These are phyloP conservation scores for Geranium incanum DNA, from an alignment of 441 rosid genomes.

Conservation along the genomic window DNA sequence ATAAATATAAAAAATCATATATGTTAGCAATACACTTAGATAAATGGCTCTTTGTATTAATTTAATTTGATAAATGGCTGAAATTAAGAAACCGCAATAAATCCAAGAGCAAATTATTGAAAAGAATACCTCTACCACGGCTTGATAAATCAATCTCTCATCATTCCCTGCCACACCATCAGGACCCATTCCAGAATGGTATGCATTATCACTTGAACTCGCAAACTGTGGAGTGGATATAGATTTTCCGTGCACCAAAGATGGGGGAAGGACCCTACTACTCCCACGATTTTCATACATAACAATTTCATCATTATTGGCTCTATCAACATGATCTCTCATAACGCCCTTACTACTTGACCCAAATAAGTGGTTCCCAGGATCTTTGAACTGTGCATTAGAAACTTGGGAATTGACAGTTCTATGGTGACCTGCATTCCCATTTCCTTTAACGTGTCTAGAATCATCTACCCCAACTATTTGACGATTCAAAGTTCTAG, in stretches of 20 bases:
- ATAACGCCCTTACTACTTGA: constrained; percentile 40
- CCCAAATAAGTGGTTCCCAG: constrained; percentile 34
- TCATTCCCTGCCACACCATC: constrained; percentile 49
- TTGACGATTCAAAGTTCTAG: constrained; percentile 24
- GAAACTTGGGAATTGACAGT: constrained; percentile 45
- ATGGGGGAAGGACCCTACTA: constrained; percentile 60
- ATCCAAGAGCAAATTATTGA: constrained; percentile 12
- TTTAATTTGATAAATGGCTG: neutral
- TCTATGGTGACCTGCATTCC: constrained; percentile 28
- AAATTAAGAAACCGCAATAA: neutral
- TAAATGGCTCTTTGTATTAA: neutral
- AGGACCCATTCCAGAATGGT: constrained; percentile 41
- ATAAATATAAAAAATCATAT: neutral
- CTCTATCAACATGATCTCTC: constrained; percentile 35
- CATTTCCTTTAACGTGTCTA: constrained; percentile 30
- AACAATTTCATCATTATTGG: constrained; percentile 33
- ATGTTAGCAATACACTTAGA: neutral
- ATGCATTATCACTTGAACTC: constrained; percentile 41
- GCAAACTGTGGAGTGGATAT: constrained; percentile 31
- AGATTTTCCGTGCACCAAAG: constrained; percentile 47
- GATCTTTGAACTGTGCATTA: constrained; percentile 35
- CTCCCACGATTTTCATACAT: constrained; percentile 43
- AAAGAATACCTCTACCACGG: constrained; percentile 69
- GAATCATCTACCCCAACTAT: constrained; percentile 29
- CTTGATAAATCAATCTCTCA: constrained; percentile 84